A percentile compares a stretch with the other conserved stretches of the same genome.
Evolutionary conservation across 805 yeast species (phyloP).

Genomic region (Jamesozyma spencerorum): DNA sequence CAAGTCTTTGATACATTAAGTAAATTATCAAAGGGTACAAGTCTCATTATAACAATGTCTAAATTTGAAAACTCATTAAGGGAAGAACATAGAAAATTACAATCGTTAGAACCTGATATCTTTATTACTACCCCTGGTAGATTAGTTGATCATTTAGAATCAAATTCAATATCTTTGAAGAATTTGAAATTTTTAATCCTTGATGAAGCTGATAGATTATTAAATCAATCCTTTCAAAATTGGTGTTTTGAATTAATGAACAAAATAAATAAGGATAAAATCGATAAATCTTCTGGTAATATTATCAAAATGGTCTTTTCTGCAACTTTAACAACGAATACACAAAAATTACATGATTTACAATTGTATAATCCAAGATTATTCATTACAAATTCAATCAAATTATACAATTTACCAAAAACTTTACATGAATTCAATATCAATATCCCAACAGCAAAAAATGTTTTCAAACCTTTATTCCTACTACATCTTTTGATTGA

Average conservation of each 20-base stretch:
- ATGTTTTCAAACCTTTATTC: slow-evolving; percentile 61
- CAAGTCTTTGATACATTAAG: slow-evolving; percentile 69
- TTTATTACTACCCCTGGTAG: slow-evolving; percentile 71
- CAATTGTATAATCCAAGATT: slow-evolving; percentile 64
- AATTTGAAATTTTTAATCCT: slow-evolving; percentile 55
- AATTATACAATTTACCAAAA: slow-evolving; percentile 52
- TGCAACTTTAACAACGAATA: slow-evolving; percentile 90
- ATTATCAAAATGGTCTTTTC: slow-evolving; percentile 70
- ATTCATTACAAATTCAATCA: slow-evolving; percentile 55
- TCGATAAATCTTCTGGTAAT: slow-evolving; percentile 25
- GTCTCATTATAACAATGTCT: slow-evolving; percentile 42
- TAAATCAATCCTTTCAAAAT: slow-evolving; percentile 86
- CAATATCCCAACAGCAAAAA: slow-evolving; percentile 32
- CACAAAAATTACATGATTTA: slow-evolving; percentile 71
- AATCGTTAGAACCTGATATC: slow-evolving; percentile 49
- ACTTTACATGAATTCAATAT: slow-evolving; percentile 38
- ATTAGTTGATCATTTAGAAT: slow-evolving; percentile 60
- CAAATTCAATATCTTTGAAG: slow-evolving; percentile 36
- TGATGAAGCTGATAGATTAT: slow-evolving; percentile 74
- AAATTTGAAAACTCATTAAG: slow-evolving; percentile 48
- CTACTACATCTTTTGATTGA: slow-evolving; percentile 45
- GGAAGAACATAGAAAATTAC: slow-evolving; percentile 53
- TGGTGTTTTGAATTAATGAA: slow-evolving; percentile 61
- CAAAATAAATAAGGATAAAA: slow-evolving; percentile 31
- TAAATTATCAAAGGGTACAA: slow-evolving; percentile 55